A percentile compares a stretch with the other conserved stretches of the same genome.
Evolutionary conservation across 2,329 filamentous ascomycete genomes (phyloP).

Genomic region (Exophiala spinifera): DNA sequence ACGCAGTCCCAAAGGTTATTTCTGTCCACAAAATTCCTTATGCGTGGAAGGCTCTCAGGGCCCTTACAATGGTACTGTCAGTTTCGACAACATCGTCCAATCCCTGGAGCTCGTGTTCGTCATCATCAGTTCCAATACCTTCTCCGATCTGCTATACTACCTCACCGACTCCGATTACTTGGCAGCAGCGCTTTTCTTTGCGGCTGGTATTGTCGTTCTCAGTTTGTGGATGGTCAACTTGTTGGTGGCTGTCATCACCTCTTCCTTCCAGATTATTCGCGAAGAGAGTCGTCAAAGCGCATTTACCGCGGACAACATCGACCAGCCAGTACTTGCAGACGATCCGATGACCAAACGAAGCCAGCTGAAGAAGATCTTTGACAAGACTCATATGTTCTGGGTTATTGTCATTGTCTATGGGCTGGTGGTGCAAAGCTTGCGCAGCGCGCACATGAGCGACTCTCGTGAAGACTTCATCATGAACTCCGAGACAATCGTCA

Average conservation of each 20-base stretch:
- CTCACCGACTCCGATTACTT: slow-evolving; percentile 90
- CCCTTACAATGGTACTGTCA: slow-evolving; percentile 81
- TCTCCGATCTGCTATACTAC: slow-evolving; percentile 90
- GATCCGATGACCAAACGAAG: slow-evolving; percentile 32
- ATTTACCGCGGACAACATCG: slow-evolving; percentile 72
- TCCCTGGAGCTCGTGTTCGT: slow-evolving; percentile 94
- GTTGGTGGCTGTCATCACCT: slow-evolving; percentile 93
- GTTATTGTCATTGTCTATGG: slow-evolving; percentile 74
- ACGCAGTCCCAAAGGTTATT: slow-evolving; percentile 70
- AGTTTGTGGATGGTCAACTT: slow-evolving; percentile 96
- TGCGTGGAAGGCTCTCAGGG: slow-evolving; percentile 72
- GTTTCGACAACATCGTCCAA: slow-evolving; percentile 91
- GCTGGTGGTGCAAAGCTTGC: slow-evolving; percentile 72
- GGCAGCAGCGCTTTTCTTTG: slow-evolving; percentile 74
- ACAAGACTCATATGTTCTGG: slow-evolving; percentile 75
- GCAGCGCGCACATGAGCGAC: slow-evolving; percentile 71
- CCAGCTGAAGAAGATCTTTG: slow-evolving; percentile 66
- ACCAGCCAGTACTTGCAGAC: slow-evolving; percentile 33
- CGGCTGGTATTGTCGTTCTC: slow-evolving; percentile 76
- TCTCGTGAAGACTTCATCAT: slow-evolving; percentile 64
- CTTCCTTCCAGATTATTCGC: slow-evolving; percentile 95
- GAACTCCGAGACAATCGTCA: slow-evolving; percentile 70
- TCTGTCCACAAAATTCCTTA: slow-evolving; percentile 78
- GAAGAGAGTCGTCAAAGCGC: slow-evolving; percentile 94
- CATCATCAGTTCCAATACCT: slow-evolving; percentile 97